Evolutionary conservation across 2,329 filamentous ascomycete species (phyloP), one percentile per base, ranked within the genome.

Genomic region (Pseudocercospora fuligena): DNA sequence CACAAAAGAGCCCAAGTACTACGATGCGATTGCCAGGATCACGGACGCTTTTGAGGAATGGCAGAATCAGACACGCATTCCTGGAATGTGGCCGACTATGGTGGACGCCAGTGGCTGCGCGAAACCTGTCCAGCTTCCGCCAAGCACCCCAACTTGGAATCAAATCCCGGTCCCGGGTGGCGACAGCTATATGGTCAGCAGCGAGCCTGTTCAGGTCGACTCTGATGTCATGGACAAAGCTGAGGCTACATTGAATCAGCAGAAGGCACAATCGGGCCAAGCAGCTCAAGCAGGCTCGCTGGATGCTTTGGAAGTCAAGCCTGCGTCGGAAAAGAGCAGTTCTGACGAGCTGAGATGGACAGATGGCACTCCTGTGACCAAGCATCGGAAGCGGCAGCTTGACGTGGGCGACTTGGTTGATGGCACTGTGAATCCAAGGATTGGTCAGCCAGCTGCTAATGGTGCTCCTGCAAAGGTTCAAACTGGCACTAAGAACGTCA

Each of bases 1-100:
- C 69, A 97, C 94, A 0, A 88, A 88, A 65, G 84, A 94, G 66
- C 80, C 90, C 72, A 93, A 90, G 77, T 97, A 96, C 80, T 97
- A 96, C 76, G 94, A 97, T 80, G 93, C 93, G 16, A 85, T 97
- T 67, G 92, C 92, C 58, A 89, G 93, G 66, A 92, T 97, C 73
- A 96, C 92, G 19, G 84, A 97, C 75, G 90, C 89, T 7, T 84
- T 97, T 27, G 87, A 93, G 68, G 86, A 90, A 60, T 88, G 90
- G 80, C 92, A 97, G 80, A 87, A 89, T 72, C 78, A 83, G 4
- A 94, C 91, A 0, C 84, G 84, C 2, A 81, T 97, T 7, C 88
- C 90, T 1, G 93, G 94, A 1, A 86, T 97, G 73, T 97, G 94
- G 82, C 93, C 94, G 0, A 86, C 92, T 70, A 83, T 82, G 46